Base-by-base conservation (phyloP, 495 filamentous ascomycete species). In the Aspergillus bridgeri region DNA sequence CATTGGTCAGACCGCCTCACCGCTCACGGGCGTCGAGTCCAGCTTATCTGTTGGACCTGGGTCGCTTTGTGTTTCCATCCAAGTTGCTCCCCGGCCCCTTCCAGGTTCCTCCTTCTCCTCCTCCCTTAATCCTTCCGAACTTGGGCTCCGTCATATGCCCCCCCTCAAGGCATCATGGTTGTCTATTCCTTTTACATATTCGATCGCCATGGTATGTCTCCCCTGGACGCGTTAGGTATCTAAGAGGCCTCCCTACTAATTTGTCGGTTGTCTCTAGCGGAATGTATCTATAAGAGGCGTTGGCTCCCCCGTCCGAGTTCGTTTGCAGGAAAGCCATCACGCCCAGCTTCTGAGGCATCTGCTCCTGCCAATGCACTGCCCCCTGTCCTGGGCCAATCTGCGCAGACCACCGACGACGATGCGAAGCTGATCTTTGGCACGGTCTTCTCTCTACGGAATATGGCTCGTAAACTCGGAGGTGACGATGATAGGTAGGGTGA, bases 131-230 rank as follows among this genome's bases (percentile, higher is more conserved):
- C n/a, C 21, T 48, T n/a, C 52, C 45, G n/a, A 13, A 5, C 17
- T 21, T 47, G 42, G 22, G 8, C 3, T 19, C 33, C 5, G 3
- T 44, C 23, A 15, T 15, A 23, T 33, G 17, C 27, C 21, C 19
- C 51, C 23, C 54, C 29, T n/a, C n/a, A n/a, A n/a, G n/a, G 47
- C 60, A 76, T 70, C 58, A 97, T 98, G 94, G 84, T 88, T 55
- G 89, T 98, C 67, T 97, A 96, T 74, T 92, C 91, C 42, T 96
- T 98, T 77, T 98, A 96, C 79, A 96, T 98, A 67, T 98, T 98
- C 65, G 94, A 98, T 73, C 88, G 94, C 61, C 94, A 98, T 72
- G 96, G 94, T 98, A 82, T 61, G 9, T 50, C 33, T 22, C 22
- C 29, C n/a, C 18, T 46, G n/a, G n/a, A 49, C 42, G 1, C 24